Evolutionary conservation across 1,284 basidiomycete genomes (phyloP).

Genomic region (Ganoderma lingzhi): DNA sequence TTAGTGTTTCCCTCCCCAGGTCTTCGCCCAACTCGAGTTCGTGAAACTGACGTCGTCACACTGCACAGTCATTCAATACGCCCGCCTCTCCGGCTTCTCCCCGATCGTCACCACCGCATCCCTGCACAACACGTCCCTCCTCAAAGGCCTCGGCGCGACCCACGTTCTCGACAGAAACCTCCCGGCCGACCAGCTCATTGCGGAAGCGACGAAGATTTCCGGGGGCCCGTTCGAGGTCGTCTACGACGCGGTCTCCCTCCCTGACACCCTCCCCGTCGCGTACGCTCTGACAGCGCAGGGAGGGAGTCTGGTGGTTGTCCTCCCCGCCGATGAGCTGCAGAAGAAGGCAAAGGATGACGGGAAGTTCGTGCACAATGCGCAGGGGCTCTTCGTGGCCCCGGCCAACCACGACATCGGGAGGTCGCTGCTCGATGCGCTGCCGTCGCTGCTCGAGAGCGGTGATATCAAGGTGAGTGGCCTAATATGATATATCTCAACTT

Average conservation of each 20-base stretch:
- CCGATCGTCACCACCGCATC: conserved; percentile 47
- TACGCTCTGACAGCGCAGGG: conserved; percentile 19
- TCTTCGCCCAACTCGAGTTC: too few relatives aligned
- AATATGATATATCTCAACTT: neutral
- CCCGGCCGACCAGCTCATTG: conserved; percentile 29
- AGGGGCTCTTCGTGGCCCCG: conserved; percentile 8
- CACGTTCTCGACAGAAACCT: conserved; percentile 44
- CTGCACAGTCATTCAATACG: conserved; percentile 42
- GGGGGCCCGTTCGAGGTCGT: conserved; percentile 31
- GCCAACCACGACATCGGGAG: conserved; percentile 7
- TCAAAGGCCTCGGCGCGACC: conserved; percentile 47
- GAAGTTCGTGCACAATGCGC: neutral
- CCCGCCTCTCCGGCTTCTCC: conserved; percentile 45
- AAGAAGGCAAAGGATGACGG: conserved; percentile 1
- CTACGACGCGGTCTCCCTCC: conserved; percentile 39
- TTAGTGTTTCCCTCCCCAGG: conserved; percentile 30
- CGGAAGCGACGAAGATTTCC: conserved; percentile 31
- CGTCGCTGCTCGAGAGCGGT: conserved; percentile 25
- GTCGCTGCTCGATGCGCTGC: conserved; percentile 7
- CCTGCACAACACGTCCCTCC: conserved; percentile 40
- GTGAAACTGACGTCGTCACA: too few relatives aligned
- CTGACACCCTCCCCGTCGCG: conserved; percentile 26
- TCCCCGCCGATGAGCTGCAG: neutral
- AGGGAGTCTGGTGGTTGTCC: conserved; percentile 1
- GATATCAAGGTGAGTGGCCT: conserved; percentile 25